Conservation (phyloP, 768 basidiomycete genomes). For the Ramaria sp. region DNA sequence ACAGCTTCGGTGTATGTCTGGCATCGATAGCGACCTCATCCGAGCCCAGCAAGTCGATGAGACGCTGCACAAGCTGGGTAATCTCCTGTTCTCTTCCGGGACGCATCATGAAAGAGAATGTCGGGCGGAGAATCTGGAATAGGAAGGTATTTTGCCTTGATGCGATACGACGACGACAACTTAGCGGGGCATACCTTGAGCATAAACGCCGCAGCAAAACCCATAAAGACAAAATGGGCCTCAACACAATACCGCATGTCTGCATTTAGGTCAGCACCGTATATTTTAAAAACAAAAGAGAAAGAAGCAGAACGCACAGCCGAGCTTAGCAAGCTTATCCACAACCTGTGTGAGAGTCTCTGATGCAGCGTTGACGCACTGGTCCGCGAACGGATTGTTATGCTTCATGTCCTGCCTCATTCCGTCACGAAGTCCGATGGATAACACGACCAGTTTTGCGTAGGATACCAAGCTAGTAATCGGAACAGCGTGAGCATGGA, state of each 20-base stretch:
- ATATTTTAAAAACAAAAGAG: not conserved
- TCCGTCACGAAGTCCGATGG: slow-evolving; percentile 78
- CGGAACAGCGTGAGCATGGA: slow-evolving; percentile 1
- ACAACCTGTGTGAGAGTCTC: slow-evolving; percentile 55
- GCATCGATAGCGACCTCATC: slow-evolving; percentile 73
- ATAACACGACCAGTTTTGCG: slow-evolving; percentile 78
- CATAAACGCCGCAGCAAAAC: slow-evolving; percentile 51
- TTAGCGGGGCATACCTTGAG: slow-evolving; percentile 34
- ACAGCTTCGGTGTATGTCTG: slow-evolving; percentile 68
- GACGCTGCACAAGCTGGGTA: slow-evolving; percentile 56
- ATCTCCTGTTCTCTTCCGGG: slow-evolving; percentile 61
- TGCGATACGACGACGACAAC: too few relatives aligned
- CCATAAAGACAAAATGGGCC: slow-evolving; percentile 24
- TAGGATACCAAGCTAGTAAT: slow-evolving; percentile 54
- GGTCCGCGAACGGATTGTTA: slow-evolving; percentile 6
- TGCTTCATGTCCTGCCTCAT: slow-evolving; percentile 49
- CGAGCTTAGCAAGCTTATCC: slow-evolving; percentile 36
- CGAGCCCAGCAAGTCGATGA: slow-evolving; percentile 62
- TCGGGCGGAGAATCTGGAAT: slow-evolving; percentile 55
- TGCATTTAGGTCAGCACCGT: not conserved
- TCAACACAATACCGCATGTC: slow-evolving; percentile 22
- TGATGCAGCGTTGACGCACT: slow-evolving; percentile 67
- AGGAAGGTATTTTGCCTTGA: not conserved
- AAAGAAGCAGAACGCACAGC: not conserved
- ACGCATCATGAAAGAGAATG: slow-evolving; percentile 51